Evolutionary conservation across 2,329 filamentous ascomycete species (phyloP), one percentile per base, ranked within the genome.

Genomic region (Plectosphaerella sp.): DNA sequence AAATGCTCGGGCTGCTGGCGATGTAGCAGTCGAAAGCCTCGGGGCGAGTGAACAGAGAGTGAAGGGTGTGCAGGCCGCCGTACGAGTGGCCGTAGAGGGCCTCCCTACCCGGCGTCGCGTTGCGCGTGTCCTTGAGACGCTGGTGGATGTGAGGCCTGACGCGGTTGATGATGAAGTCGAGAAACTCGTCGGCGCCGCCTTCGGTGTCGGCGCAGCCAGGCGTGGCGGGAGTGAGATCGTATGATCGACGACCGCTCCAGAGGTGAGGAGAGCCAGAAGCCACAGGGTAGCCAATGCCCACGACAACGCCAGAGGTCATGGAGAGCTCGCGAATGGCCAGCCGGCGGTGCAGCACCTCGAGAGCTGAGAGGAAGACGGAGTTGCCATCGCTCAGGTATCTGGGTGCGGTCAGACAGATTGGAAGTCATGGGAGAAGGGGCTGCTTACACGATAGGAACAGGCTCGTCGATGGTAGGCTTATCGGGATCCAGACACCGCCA

Each of bases 71-170:
- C 1, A 79, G 62, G 0, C 74, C 77, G 2, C 74, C 75, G 24
- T 75, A 77, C 0, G 75, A 79, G 52, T 79, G 76, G 0, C 76
- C 76, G 41, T 71, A 77, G 1, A 79, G 61, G 0, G 72, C 76
- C 47, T 72, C 72, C 22, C 67, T 67, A 2, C 62, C 59, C 15
- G 69, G 64, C 0, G 54, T 58, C 3, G 67, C 58, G 12, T 49
- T 47, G 3, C 51, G n/a, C 5, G 15, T 45, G 60, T 62, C 2
- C 58, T 63, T 52, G 64, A 74, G 24, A 54, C 62, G 24, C 15
- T 60, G 42, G 37, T 61, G 47, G 8, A 67, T 52, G 54, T 68
- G 63, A 0, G 70, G 63, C 49, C 69, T 69, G 3, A 76, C 63
- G 3, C 67, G 62, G 1, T 64, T 62, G 46, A 72, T 62, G 25